phyloP scores from a whole-genome alignment of 352 stramenopile species.

The Phytophthora fragariaefolia region DNA sequence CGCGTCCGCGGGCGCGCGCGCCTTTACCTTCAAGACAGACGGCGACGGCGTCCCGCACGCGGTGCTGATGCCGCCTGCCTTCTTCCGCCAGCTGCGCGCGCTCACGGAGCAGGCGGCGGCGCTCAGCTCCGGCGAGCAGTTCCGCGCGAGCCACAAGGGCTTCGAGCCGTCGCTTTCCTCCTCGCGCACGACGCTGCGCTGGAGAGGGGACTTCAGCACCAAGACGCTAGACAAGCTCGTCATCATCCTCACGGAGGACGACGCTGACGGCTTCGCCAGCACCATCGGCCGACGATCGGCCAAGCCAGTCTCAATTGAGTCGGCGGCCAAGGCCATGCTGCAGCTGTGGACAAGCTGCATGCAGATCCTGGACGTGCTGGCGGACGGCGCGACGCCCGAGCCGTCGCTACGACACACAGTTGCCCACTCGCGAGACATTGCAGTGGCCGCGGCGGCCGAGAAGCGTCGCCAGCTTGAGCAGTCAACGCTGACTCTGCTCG shows the following conservation, averaged over 20 bases:
- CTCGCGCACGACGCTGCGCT: conserved; percentile 23
- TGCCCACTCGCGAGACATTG: conserved; percentile 27
- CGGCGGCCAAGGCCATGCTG: conserved; percentile 50
- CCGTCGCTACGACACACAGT: conserved; percentile 40
- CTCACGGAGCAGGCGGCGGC: conserved; percentile 36
- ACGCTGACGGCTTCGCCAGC: conserved; percentile 36
- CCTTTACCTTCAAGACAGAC: conserved; percentile 34
- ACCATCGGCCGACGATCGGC: conserved; percentile 38
- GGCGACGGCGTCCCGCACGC: conserved; percentile 22
- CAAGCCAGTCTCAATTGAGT: conserved; percentile 43
- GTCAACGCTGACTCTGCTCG: conserved; percentile 43
- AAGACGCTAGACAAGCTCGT: conserved; percentile 47
- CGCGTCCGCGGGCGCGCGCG: conserved; percentile 2
- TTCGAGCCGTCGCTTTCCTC: conserved; percentile 16
- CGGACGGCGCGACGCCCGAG: conserved; percentile 32
- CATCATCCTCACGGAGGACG: conserved; percentile 44
- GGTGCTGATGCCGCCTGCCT: conserved; percentile 42
- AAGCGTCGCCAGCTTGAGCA: conserved; percentile 46
- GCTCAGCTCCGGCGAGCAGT: conserved; percentile 26
- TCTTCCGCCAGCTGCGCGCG: conserved; percentile 46
- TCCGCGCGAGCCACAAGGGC: conserved; percentile 29
- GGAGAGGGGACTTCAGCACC: conserved; percentile 35
- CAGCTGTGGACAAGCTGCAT: conserved; percentile 67
- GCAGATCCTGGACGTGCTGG: conserved; percentile 50
- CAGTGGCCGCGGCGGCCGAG: conserved; percentile 25